Evolutionary conservation across 2,329 filamentous ascomycete species (phyloP), one percentile per base, ranked within the genome.

Genomic region (Colletotrichum sp.): DNA sequence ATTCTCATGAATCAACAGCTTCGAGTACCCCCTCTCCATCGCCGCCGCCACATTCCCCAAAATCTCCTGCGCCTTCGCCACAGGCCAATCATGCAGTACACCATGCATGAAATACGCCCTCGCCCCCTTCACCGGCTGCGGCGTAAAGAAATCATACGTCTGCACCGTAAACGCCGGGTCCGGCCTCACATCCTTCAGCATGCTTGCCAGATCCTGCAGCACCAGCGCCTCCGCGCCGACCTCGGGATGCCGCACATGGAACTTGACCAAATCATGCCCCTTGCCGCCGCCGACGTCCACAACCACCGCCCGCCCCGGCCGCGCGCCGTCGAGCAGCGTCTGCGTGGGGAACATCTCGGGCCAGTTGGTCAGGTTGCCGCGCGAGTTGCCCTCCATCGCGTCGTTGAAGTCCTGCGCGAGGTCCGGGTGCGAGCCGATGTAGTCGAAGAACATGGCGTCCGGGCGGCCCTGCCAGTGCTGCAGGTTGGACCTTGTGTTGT

Each of bases 81-180:
- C 79, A 5, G 80, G 72, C 77, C 78, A 82, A 64, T 82, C 77
- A 60, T 81, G 80, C 26, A 82, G 67, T 1, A 81, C 73, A 32
- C 75, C 77, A 61, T 80, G 80, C 72, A 80, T 72, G 18, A 79
- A 80, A 70, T 81, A 81, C 8, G 77, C 81, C 8, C 82, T 82
- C 0, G 86, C 86, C 5, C 85, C 86, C 28, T 80, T 82, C 9
- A 88, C 76, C 0, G 85, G 85, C 68, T 88, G 86, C 7, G 82
- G 80, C 0, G 80, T 83, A 71, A 87, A 85, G 75, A 86, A 84
- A 68, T 87, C 83, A 72, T 87, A 82, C 3, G 78, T 76, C 67
- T 80, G 79, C 4, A 80, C 76, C 6, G 79, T 77, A 63, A 87
- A 82, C 1, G 79, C 79, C 30, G 77, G 68, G 16, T 80, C 57